phyloP scores from a whole-genome alignment of 306 rosid genomes.

The Corylus avellana region DNA sequence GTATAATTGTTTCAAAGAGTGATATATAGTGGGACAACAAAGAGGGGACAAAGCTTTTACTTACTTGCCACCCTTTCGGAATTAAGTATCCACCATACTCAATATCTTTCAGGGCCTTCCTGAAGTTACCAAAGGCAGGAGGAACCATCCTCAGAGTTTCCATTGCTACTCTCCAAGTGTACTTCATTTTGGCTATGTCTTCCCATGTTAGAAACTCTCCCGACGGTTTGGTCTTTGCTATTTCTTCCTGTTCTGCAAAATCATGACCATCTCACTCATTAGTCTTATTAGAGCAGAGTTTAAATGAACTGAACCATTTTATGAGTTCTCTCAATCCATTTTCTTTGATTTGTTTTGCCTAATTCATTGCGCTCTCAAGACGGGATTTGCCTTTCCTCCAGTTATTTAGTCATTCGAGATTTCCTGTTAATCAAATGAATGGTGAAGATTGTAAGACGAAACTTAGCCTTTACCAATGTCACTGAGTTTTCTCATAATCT shows the following conservation, averaged over 20 bases:
- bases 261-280: not conserved
- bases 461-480: too few relatives aligned
- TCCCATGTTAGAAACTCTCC: conserved; percentile 52
- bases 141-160: conserved; percentile 72
- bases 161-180: conserved; percentile 78
- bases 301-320: not conserved
- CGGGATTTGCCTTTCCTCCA: too few relatives aligned
- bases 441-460: too few relatives aligned
- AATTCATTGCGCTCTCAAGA: too few relatives aligned
- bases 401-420: too few relatives aligned
- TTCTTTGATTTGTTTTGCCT: too few relatives aligned
- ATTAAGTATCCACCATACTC: conserved; percentile 65
- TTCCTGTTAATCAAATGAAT: not conserved
- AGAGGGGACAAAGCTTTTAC: conserved; percentile 27
- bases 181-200: conserved; percentile 55
- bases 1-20: not conserved
- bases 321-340: not conserved
- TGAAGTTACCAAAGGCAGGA: conserved; percentile 65
- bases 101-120: conserved; percentile 53
- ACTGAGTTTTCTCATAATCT: too few relatives aligned
- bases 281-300: not conserved
- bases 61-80: conserved; percentile 92
- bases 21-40: conserved; percentile 18
- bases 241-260: conserved; percentile 50
- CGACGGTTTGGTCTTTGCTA: conserved; percentile 36